phyloP scores from a whole-genome alignment of 1,139 yeast genomes.

The Nakaseomyces uthaithaninus region DNA sequence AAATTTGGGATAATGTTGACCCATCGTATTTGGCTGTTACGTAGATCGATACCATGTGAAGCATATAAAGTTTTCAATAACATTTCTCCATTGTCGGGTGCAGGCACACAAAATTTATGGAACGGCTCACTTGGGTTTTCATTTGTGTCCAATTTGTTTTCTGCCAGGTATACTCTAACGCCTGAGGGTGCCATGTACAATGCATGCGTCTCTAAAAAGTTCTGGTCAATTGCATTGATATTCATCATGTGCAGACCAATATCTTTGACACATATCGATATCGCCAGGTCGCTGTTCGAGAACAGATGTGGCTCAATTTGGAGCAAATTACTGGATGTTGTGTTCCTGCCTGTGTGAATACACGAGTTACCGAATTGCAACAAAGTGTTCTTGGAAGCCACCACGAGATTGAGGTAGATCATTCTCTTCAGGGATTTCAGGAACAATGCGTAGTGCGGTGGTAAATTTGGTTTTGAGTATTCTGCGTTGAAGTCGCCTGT shows the following conservation, averaged over 20 bases:
- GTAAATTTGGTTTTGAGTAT: slow-evolving; percentile 35
- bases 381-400: slow-evolving; percentile 32
- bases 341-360: slow-evolving; percentile 19
- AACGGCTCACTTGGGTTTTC: slow-evolving; percentile 15
- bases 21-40: slow-evolving; percentile 37
- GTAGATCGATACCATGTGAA: slow-evolving; percentile 44
- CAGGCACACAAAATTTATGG: slow-evolving; percentile 38
- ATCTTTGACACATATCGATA: slow-evolving; percentile 31
- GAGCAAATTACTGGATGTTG: slow-evolving; percentile 31
- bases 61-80: slow-evolving; percentile 43
- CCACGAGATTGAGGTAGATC: slow-evolving; percentile 41
- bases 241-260: slow-evolving; percentile 25
- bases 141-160: slow-evolving; percentile 14
- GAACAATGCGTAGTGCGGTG: slow-evolving; percentile 48
- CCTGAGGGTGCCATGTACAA: slow-evolving; percentile 71
- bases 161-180: slow-evolving; percentile 56
- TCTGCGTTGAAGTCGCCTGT: slow-evolving; percentile 30
- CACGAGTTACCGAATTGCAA: slow-evolving; percentile 52
- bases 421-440: slow-evolving; percentile 53
- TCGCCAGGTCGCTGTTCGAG: slow-evolving; percentile 44
- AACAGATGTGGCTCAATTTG: slow-evolving; percentile 51
- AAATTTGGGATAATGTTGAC: slow-evolving; percentile 59
- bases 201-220: slow-evolving; percentile 36
- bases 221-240: slow-evolving; percentile 16
- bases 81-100: slow-evolving; percentile 46